Conservation (phyloP, 192 early-diverging fungal species). For the Backusella psychrophila region DNA sequence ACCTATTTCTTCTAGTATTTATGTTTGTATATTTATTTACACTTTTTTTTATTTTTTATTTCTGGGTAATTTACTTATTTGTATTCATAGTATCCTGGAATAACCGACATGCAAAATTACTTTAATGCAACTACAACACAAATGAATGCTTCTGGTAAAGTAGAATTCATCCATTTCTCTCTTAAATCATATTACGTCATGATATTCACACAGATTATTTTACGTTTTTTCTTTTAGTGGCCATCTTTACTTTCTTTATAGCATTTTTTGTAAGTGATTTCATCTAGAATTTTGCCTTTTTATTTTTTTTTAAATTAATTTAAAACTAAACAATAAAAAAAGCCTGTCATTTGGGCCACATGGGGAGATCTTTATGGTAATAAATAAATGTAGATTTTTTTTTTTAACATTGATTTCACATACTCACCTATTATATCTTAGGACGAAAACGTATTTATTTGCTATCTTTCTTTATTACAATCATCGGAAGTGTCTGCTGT, state of each 20-base stretch:
- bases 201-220: background rate
- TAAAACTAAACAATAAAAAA: background rate
- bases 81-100: conserved; percentile 21
- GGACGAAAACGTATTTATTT: conserved; percentile 30
- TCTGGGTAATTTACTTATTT: background rate
- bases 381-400: background rate
- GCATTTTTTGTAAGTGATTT: conserved; percentile 28
- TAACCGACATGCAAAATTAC: conserved; percentile 24
- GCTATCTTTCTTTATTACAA: conserved; percentile 20
- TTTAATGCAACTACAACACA: conserved; percentile 24
- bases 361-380: conserved; percentile 25
- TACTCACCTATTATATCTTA: background rate
- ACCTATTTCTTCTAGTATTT: conserved; percentile 21
- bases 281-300: background rate
- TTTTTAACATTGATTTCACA: background rate
- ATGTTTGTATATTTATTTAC: conserved; percentile 9
- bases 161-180: background rate
- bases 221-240: conserved; percentile 12
- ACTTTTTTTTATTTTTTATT: background rate
- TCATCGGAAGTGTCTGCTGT: conserved; percentile 24
- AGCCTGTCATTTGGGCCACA: conserved; percentile 29
- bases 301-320: background rate
- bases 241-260: conserved; percentile 29
- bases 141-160: conserved; percentile 32
- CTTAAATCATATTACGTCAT: background rate